Conservation (phyloP, 768 basidiomycete genomes). For the Lactarius sp. region DNA sequence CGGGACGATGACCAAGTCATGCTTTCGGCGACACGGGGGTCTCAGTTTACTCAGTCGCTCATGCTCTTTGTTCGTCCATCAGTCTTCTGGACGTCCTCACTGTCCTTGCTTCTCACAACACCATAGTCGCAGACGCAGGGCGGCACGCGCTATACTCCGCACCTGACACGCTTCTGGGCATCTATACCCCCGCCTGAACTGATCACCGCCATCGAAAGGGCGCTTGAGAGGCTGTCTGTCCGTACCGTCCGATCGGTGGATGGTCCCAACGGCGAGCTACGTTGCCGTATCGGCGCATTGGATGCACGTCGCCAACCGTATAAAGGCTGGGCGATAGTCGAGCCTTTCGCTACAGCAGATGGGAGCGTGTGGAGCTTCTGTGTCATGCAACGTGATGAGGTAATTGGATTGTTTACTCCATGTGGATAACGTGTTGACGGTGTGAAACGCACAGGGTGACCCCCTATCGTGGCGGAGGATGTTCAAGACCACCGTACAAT, state of each 20-base stretch:
- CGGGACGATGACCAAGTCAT: slow-evolving; percentile 58
- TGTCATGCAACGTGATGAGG: slow-evolving; percentile 65
- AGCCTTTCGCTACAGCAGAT: slow-evolving; percentile 49
- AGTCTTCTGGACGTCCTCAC: not conserved
- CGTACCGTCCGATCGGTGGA: slow-evolving; percentile 2
- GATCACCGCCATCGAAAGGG: slow-evolving; percentile 49
- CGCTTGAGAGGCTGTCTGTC: slow-evolving; percentile 45
- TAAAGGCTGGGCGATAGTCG: slow-evolving; percentile 73
- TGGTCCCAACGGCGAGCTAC: slow-evolving; percentile 31
- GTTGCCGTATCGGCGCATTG: slow-evolving; percentile 53
- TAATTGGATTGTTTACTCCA: slow-evolving; percentile 32
- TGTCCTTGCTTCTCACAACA: not conserved
- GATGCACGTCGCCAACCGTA: slow-evolving; percentile 60
- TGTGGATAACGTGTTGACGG: not conserved
- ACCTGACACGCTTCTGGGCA: slow-evolving; percentile 80
- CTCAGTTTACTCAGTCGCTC: slow-evolving; percentile 77
- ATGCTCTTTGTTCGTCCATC: slow-evolving; percentile 69
- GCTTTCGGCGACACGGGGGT: slow-evolving; percentile 48
- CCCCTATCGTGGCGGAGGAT: slow-evolving; percentile 75
- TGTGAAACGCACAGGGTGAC: slow-evolving; percentile 48
- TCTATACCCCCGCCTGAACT: slow-evolving; percentile 49
- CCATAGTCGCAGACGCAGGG: slow-evolving; percentile 78
- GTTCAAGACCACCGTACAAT: slow-evolving; percentile 60
- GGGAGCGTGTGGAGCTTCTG: slow-evolving; percentile 53
- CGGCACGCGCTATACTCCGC: slow-evolving; percentile 66